Percentiles rank a stretch among this genome's conserved stretches.
These are phyloP conservation scores for Wickerhamiella australiensis DNA, from an alignment of 805 yeast genomes.

Conservation along the genomic window DNA sequence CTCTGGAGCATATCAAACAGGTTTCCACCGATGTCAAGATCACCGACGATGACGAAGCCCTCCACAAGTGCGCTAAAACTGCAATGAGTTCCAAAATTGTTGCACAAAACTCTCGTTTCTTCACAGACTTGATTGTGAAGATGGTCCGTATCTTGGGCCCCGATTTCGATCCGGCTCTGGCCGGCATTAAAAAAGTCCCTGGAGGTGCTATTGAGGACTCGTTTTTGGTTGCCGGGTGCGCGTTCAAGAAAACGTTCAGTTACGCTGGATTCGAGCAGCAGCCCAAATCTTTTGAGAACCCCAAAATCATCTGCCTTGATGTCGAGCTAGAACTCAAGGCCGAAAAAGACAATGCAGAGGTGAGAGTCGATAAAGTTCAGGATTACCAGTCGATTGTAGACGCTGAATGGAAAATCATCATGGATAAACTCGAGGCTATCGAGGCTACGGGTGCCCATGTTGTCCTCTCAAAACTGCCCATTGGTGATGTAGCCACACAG, in stretches of 20 bases:
- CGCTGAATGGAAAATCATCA: conserved; percentile 96
- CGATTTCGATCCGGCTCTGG: conserved; percentile 70
- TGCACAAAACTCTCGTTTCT: conserved; percentile 73
- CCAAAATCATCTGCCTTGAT: conserved; percentile 73
- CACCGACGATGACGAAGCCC: conserved; percentile 38
- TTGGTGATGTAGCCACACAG: conserved; percentile 98
- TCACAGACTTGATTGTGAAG: conserved; percentile 93
- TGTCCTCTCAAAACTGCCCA: conserved; percentile 86
- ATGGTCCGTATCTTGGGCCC: conserved; percentile 82
- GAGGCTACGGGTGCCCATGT: conserved; percentile 80
- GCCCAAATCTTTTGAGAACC: conserved; percentile 71
- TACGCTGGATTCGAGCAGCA: conserved; percentile 99
- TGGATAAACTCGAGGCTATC: conserved; percentile 73
- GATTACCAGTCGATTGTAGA: conserved; percentile 95
- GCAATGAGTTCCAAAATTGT: conserved; percentile 96
- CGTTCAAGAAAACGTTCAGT: conserved; percentile 91
- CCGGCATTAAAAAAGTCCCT: conserved; percentile 88
- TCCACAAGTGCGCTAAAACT: conserved; percentile 86
- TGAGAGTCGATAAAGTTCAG: conserved; percentile 80
- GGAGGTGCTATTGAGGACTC: conserved; percentile 98
- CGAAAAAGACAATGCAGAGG: conserved; percentile 97
- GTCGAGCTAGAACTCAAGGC: conserved; percentile 95
- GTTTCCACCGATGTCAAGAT: conserved; percentile 58
- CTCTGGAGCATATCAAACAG: conserved; percentile 60
- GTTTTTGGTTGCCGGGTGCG: conserved; percentile 80